A percentile compares a stretch with the other conserved stretches of the same genome.
These are phyloP conservation scores for Spinellus fusiger DNA, from an alignment of 192 early-diverging fungal genomes.

Conservation along the genomic window DNA sequence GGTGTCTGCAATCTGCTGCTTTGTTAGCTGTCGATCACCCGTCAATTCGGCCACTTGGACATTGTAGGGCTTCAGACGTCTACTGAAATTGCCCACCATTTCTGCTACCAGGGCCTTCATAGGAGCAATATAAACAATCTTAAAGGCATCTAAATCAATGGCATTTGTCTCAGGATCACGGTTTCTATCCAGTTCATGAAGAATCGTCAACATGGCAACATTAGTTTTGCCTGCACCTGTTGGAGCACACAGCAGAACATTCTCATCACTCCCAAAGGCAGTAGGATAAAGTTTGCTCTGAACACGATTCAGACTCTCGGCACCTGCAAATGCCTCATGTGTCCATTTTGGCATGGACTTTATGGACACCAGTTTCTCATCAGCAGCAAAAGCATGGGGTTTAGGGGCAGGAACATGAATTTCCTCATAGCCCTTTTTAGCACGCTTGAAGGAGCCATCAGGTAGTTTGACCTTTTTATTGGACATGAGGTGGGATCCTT, in stretches of 20 bases:
- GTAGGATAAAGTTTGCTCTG: constrained; percentile 83
- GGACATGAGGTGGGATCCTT: constrained; percentile 96
- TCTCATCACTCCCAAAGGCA: constrained; percentile 88
- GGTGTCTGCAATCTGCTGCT: constrained; percentile 92
- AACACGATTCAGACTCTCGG: constrained; percentile 76
- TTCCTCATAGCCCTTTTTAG: constrained; percentile 78
- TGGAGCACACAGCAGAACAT: constrained; percentile 95
- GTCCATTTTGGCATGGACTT: constrained; percentile 55
- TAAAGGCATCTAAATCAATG: constrained; percentile 81
- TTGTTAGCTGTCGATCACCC: constrained; percentile 95
- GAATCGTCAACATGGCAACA: constrained; percentile 92
- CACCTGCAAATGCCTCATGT: constrained; percentile 54
- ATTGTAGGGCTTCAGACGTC: constrained; percentile 69
- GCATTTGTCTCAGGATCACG: constrained; percentile 63
- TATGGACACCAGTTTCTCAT: constrained; percentile 67
- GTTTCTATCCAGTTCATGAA: constrained; percentile 82
- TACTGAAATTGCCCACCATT: constrained; percentile 88
- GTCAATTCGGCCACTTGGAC: constrained; percentile 94
- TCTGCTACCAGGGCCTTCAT: constrained; percentile 99
- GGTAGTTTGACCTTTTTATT: constrained; percentile 93
- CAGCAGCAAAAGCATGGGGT: constrained; percentile 52
- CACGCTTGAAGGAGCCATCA: constrained; percentile 82
- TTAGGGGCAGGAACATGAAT: constrained; percentile 80
- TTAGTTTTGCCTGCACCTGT: constrained; percentile 99
- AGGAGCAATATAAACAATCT: constrained; percentile 98